Conservation (phyloP, 306 rosid species). For the Quercus engelmannii region DNA sequence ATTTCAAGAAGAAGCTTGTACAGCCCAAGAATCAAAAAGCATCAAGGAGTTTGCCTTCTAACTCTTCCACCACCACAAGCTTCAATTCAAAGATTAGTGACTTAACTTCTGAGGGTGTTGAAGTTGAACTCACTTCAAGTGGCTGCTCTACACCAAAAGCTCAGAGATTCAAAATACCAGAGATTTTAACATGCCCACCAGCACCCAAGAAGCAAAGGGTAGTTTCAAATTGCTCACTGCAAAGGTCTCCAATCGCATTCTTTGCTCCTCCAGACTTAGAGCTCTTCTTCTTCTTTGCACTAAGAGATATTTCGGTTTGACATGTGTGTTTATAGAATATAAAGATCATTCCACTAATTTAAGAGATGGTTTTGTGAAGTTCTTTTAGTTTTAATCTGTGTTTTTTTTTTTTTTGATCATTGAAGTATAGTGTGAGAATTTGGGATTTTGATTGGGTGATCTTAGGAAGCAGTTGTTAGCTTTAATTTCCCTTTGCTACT, state of each 20-base stretch:
- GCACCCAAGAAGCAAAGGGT: constrained; percentile 84
- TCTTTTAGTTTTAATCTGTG: constrained; percentile 8
- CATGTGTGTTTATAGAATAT: constrained; percentile 17
- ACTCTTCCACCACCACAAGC: constrained; percentile 22
- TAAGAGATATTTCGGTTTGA: constrained; percentile 71
- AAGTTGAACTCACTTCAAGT: constrained; percentile 32
- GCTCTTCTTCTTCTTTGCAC: constrained; percentile 64
- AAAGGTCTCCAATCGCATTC: constrained; percentile 73
- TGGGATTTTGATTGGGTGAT: constrained; percentile 36
- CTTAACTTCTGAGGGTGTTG: constrained; percentile 32
- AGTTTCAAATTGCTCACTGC: constrained; percentile 45
- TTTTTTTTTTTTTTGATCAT: constrained; percentile 16
- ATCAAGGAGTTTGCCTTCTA: constrained; percentile 22
- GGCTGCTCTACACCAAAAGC: constrained; percentile 85
- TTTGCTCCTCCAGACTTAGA: constrained; percentile 88
- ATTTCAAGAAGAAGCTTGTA: constrained; percentile 26
- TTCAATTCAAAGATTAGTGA: constrained; percentile 30
- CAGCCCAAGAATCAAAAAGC: constrained; percentile 6
- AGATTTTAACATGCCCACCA: constrained; percentile 74
- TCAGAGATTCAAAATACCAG: constrained; percentile 70
- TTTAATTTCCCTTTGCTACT: constrained; percentile 26
- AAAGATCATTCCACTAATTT: constrained; percentile 24
- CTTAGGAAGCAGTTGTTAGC: constrained; percentile 34
- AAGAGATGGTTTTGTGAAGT: constrained; percentile 36
- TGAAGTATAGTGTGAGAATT: constrained; percentile 14